These are phyloP conservation scores for Carex scoparia DNA, from an alignment of 176 grass and related monocot species.

Conservation along the genomic window DNA sequence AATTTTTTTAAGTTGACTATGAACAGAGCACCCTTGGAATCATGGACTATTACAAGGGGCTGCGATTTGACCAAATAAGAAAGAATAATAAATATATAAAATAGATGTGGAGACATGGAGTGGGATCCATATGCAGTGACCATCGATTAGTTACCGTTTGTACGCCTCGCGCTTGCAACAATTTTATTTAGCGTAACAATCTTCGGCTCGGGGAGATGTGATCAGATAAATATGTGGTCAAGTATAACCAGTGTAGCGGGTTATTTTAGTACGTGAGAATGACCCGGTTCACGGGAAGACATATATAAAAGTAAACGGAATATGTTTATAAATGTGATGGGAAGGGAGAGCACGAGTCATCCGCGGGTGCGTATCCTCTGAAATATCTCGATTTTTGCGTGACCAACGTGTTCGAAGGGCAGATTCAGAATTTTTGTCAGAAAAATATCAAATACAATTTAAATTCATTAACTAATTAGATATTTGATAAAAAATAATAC, in stretches of 20 bases:
- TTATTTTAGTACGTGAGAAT: neutral
- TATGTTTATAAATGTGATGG: neutral
- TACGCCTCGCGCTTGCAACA: neutral
- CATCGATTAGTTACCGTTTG: neutral
- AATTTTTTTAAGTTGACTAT: constrained; percentile 1
- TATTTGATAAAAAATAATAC: too few species aligned
- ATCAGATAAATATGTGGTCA: neutral
- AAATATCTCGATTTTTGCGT: too few species aligned
- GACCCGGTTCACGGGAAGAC: neutral
- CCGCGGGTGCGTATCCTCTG: too few species aligned
- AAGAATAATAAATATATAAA: too few species aligned
- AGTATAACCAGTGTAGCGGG: neutral
- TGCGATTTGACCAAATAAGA: neutral
- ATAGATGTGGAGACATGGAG: too few species aligned
- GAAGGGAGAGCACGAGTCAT: neutral
- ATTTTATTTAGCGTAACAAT: neutral
- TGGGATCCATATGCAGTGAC: neutral
- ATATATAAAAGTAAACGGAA: neutral
- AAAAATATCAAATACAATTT: too few species aligned
- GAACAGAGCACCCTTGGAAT: neutral
- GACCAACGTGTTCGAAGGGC: too few species aligned
- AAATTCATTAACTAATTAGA: too few species aligned
- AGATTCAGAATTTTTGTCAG: too few species aligned
- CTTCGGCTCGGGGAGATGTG: neutral
- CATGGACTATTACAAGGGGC: neutral